A percentile compares a stretch with the other conserved stretches of the same genome.
Conservation (phyloP, 345 rosid genomes). For the Salix purpurea region DNA sequence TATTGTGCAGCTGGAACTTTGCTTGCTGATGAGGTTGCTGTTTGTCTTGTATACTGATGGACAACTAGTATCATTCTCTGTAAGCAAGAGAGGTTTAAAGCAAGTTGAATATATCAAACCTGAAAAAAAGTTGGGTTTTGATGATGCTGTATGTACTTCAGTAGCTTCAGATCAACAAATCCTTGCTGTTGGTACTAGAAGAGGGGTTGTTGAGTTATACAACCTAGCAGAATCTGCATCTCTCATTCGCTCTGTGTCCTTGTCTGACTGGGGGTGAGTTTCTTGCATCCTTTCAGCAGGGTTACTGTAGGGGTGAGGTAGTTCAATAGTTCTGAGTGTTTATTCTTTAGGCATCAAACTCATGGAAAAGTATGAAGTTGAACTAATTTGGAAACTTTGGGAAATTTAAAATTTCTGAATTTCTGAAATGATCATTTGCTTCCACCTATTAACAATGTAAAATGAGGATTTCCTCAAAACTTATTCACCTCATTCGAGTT, state of each 20-base stretch:
- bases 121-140: slow-evolving; percentile 64
- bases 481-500: not conserved
- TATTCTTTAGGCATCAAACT: not conserved
- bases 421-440: not conserved
- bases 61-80: slow-evolving; percentile 61
- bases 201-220: slow-evolving; percentile 81
- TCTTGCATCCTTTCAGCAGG: not conserved
- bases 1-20: slow-evolving; percentile 66
- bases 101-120: slow-evolving; percentile 61
- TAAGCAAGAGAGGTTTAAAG: slow-evolving; percentile 82
- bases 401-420: not conserved
- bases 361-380: not conserved
- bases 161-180: slow-evolving; percentile 86
- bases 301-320: slow-evolving; percentile 3
- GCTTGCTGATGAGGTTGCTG: slow-evolving; percentile 59
- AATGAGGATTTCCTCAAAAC: not conserved
- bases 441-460: not conserved
- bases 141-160: slow-evolving; percentile 80
- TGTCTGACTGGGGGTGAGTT: slow-evolving; percentile 94
- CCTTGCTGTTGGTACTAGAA: slow-evolving; percentile 92
- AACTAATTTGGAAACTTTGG: no score
- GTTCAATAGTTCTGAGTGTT: not conserved
- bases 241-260: slow-evolving; percentile 73
- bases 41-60: slow-evolving; percentile 76
- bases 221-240: slow-evolving; percentile 66